Evolutionary conservation across 257 asterid genomes (phyloP).

Genomic region (Handroanthus guayacan): DNA sequence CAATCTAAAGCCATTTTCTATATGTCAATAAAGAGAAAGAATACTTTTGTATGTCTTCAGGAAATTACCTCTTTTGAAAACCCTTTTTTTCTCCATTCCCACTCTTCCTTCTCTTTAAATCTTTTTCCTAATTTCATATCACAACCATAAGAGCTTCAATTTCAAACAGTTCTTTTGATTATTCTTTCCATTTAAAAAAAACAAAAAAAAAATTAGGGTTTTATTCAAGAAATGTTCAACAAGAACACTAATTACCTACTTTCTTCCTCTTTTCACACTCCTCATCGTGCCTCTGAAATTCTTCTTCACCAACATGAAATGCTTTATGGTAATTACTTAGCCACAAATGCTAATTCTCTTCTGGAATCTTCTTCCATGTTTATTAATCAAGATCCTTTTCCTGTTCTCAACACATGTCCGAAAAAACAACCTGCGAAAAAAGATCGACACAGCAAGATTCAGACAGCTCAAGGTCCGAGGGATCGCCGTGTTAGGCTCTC

Average conservation of each 20-base stretch:
- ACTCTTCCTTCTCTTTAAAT: constrained; percentile 8
- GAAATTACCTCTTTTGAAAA: constrained; percentile 33
- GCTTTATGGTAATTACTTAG: constrained; percentile 43
- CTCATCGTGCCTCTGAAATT: constrained; percentile 43
- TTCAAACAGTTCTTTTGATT: neutral
- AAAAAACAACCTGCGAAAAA: constrained; percentile 39
- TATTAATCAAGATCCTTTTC: constrained; percentile 31
- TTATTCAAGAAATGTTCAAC: constrained; percentile 49
- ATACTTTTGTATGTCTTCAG: constrained; percentile 41
- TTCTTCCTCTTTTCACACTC: constrained; percentile 37
- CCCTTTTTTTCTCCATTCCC: constrained; percentile 24
- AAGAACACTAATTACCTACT: constrained; percentile 43
- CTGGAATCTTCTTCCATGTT: constrained; percentile 40
- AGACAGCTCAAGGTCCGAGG: constrained; percentile 76
- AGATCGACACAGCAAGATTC: constrained; percentile 81
- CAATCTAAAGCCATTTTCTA: constrained; percentile 44
- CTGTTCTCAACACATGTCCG: neutral
- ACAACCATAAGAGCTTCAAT: constrained; percentile 7
- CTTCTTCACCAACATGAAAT: constrained; percentile 46
- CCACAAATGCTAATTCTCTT: constrained; percentile 28
- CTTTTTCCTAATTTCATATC: neutral
- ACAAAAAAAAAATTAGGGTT: constrained; percentile 20
- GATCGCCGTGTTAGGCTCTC: constrained; percentile 84
- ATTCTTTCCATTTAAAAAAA: neutral
- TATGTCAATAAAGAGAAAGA: constrained; percentile 41